phyloP scores from a whole-genome alignment of 768 basidiomycete species.

The Russula griseocarnosa region DNA sequence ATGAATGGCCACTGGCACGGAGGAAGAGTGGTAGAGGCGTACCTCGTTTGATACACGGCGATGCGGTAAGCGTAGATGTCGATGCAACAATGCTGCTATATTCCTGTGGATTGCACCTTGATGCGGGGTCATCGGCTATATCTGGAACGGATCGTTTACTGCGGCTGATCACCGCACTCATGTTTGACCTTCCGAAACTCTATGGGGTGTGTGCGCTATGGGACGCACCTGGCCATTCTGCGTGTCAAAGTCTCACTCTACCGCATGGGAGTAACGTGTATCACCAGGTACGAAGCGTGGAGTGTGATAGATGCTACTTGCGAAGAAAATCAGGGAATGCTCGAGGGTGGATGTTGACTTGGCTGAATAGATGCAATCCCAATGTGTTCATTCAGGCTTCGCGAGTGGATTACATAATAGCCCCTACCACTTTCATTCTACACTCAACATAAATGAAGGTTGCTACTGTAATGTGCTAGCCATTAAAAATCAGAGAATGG shows the following conservation, averaged over 20 bases:
- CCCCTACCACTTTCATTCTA: no score
- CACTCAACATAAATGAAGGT: no score
- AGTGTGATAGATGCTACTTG: neutral
- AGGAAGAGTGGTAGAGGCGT: neutral
- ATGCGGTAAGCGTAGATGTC: constrained; percentile 5
- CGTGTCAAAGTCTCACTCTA: neutral
- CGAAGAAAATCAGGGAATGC: neutral
- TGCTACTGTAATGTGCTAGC: no score
- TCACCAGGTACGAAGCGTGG: neutral
- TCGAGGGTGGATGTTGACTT: constrained; percentile 19
- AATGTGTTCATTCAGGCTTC: no score
- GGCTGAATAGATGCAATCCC: constrained; percentile 5
- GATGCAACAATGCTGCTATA: neutral
- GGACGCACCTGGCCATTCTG: constrained; percentile 4
- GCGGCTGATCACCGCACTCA: constrained; percentile 12
- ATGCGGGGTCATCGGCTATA: neutral
- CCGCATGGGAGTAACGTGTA: neutral
- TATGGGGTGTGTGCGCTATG: neutral
- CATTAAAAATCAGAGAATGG: no score
- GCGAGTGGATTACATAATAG: no score
- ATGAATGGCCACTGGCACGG: neutral
- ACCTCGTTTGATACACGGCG: constrained; percentile 17
- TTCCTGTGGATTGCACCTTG: neutral
- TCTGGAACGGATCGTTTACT: constrained; percentile 3
- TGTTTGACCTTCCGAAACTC: neutral